A percentile compares a stretch with the other conserved stretches of the same genome.
phyloP scores from a whole-genome alignment of 805 yeast genomes.

The Candida silvatica region DNA sequence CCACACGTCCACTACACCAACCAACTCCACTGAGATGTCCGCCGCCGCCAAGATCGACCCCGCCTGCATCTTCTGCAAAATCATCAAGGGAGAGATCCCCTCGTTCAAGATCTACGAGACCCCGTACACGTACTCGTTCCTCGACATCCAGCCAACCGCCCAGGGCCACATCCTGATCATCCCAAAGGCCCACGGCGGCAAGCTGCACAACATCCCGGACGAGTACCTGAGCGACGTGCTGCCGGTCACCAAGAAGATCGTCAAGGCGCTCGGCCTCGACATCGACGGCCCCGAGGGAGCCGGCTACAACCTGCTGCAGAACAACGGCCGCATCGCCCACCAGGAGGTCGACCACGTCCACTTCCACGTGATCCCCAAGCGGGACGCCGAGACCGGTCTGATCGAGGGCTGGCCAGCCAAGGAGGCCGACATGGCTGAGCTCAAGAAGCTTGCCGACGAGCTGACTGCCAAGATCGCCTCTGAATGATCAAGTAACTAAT shows the following conservation, averaged over 20 bases:
- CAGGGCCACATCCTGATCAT: conserved; percentile 84
- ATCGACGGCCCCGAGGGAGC: conserved; percentile 54
- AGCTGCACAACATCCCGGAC: conserved; percentile 87
- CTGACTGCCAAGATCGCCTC: conserved; percentile 32
- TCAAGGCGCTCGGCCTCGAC: conserved; percentile 60
- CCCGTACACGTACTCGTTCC: conserved; percentile 68
- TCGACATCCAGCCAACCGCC: conserved; percentile 90
- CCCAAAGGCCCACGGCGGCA: conserved; percentile 92
- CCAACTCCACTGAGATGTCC: not conserved
- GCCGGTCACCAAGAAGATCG: conserved; percentile 83
- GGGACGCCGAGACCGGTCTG: conserved; percentile 63
- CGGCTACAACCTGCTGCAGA: conserved; percentile 86
- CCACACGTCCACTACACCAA: not conserved
- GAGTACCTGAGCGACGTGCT: conserved; percentile 79
- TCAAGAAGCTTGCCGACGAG: conserved; percentile 59
- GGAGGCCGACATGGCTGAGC: conserved; percentile 63
- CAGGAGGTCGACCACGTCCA: conserved; percentile 96
- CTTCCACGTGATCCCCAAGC: conserved; percentile 92
- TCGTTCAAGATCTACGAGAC: conserved; percentile 87
- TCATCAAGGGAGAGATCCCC: conserved; percentile 93
- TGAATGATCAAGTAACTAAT: not conserved
- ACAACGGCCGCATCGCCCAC: conserved; percentile 92
- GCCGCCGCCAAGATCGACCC: conserved; percentile 30
- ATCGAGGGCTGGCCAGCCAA: conserved; percentile 94
- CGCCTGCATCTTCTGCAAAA: conserved; percentile 86